Evolutionary conservation across 2,329 filamentous ascomycete species (phyloP), one percentile per base, ranked within the genome.

Genomic region (Thermothelomyces thermophilus): DNA sequence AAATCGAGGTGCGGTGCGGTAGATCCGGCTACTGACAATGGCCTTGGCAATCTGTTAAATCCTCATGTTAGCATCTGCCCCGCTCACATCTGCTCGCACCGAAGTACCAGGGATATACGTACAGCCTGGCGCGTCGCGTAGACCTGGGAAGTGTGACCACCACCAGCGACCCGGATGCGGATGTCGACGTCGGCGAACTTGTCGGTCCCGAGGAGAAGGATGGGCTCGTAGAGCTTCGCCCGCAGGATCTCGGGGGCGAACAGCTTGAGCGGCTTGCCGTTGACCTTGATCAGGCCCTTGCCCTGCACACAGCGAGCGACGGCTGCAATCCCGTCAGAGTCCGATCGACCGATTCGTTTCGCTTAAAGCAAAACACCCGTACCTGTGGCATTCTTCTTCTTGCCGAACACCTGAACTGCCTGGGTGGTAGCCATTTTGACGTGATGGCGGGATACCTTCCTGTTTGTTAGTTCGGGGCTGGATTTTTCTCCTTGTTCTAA

Each of bases 201-300:
- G 79, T 98, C 93, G 68, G 94, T 83, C 65, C 93, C 93, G 70
- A 97, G 83, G 70, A 98, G 87, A 67, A 98, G 85, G 74, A 98
- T 78, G 66, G 93, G 93, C 79, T 98, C 93, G 85, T 98, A 98
- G 77, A 97, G 90, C 87, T 96, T 97, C 86, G 95, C 96, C 74
- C 93, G 87, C 69, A 98, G 83, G 75, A 95, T 85, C 79, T 95
- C 87, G 67, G 93, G 90, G 80, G 96, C 87, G 67, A 95, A 87
- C 68, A 97, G 87, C 69, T 80, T 79, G 68, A 98, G 84, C 68
- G 93, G 93, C 73, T 89, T 87, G 77, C 93, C 93, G 82, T 97
- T 98, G 77, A 96, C 93, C 82, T 94, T 95, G 77, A 98, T 83
- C 68, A 97, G 84, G 74, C 93, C 93, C 62, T 67, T 63, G 56